These are phyloP conservation scores for Teunomyces stri DNA, from an alignment of 805 yeast genomes.

Conservation along the genomic window DNA sequence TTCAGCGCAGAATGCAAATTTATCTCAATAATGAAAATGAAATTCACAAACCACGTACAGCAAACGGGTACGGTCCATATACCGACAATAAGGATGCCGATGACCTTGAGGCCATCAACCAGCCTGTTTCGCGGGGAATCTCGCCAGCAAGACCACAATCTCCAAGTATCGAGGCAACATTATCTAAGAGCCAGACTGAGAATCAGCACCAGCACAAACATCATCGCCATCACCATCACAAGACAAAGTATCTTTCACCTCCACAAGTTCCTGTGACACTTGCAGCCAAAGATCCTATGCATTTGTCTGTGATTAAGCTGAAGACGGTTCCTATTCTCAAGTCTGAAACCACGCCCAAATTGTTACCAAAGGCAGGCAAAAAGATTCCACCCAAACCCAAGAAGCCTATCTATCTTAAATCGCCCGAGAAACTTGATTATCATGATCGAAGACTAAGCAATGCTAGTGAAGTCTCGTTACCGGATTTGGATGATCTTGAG, in stretches of 20 bases:
- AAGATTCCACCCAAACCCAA: conserved; percentile 63
- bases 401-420: conserved; percentile 56
- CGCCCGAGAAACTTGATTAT: conserved; percentile 19
- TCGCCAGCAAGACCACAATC: conserved; percentile 1
- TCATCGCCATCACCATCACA: not conserved
- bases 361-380: conserved; percentile 14
- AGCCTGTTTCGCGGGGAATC: not conserved
- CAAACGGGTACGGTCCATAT: conserved; percentile 78
- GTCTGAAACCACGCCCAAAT: not conserved
- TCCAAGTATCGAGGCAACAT: conserved; percentile 2
- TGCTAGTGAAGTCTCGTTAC: conserved; percentile 42
- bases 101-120: conserved; percentile 32
- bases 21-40: conserved; percentile 41
- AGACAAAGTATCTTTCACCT: conserved; percentile 18
- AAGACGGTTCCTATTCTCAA: not conserved
- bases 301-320: not conserved
- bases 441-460: conserved; percentile 27
- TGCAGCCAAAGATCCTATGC: conserved; percentile 15
- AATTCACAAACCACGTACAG: conserved; percentile 57
- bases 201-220: not conserved
- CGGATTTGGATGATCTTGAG: conserved; percentile 60
- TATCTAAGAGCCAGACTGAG: not conserved
- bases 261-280: conserved; percentile 37
- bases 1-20: conserved; percentile 55
- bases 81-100: conserved; percentile 43